These are phyloP conservation scores for Colletotrichum camelliae DNA, from an alignment of 2,329 filamentous ascomycete species.

Conservation along the genomic window DNA sequence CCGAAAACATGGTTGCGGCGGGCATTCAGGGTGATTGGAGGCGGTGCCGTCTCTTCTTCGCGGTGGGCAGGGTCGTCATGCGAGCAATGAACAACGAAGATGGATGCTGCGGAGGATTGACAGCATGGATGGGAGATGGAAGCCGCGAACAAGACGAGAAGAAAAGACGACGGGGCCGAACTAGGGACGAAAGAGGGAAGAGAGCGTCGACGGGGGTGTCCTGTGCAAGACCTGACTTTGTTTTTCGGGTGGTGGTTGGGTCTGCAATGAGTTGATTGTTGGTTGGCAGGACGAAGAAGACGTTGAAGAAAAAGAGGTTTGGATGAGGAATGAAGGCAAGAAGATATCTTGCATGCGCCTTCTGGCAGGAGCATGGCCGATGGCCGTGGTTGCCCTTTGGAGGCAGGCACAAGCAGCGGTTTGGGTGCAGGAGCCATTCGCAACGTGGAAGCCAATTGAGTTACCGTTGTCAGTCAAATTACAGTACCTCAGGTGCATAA, in stretches of 20 bases:
- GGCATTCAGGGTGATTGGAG: not conserved
- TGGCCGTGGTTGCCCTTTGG: not conserved
- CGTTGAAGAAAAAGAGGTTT: not conserved
- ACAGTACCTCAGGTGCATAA: not conserved
- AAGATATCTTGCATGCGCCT: not conserved
- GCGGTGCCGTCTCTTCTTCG: not conserved
- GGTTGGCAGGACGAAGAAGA: not conserved
- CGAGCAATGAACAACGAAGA: slow-evolving; percentile 2
- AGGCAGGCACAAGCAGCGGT: not conserved
- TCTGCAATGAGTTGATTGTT: not conserved
- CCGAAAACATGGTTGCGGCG: not conserved
- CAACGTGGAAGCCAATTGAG: not conserved
- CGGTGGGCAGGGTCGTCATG: not conserved
- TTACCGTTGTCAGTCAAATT: not conserved
- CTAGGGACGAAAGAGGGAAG: slow-evolving; percentile 14
- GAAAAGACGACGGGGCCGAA: slow-evolving; percentile 8
- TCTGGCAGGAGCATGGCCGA: not conserved
- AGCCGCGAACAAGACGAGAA: slow-evolving; percentile 11
- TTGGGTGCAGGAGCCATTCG: not conserved
- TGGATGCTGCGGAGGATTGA: not conserved
- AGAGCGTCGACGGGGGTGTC: not conserved
- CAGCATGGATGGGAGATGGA: not conserved
- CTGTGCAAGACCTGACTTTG: not conserved
- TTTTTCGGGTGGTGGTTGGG: not conserved
- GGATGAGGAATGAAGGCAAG: not conserved